phyloP scores from a whole-genome alignment of 441 rosid species.

The Metrosideros polymorpha region DNA sequence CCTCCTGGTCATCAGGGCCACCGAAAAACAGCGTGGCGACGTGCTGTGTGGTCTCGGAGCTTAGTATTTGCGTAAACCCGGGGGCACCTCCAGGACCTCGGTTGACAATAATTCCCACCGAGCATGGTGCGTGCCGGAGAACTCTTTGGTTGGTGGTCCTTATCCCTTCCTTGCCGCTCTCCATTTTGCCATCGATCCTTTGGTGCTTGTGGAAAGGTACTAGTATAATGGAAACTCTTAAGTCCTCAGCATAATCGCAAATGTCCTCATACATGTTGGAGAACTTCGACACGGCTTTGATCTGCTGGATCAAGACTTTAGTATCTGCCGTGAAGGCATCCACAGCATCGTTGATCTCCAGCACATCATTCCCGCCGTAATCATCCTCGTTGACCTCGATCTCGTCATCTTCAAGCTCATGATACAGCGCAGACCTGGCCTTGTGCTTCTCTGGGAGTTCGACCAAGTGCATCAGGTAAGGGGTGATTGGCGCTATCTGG shows the following conservation, averaged over 20 bases:
- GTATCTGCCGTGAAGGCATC: slow-evolving; percentile 46
- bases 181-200: slow-evolving; percentile 60
- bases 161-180: slow-evolving; percentile 49
- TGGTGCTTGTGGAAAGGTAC: slow-evolving; percentile 90
- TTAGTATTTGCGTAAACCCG: slow-evolving; percentile 27
- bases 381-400: slow-evolving; percentile 44
- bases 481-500: slow-evolving; percentile 22
- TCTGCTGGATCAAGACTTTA: slow-evolving; percentile 35
- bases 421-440: slow-evolving; percentile 39
- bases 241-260: slow-evolving; percentile 56
- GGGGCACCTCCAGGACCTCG: slow-evolving; percentile 66
- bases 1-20: slow-evolving; percentile 89
- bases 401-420: slow-evolving; percentile 54
- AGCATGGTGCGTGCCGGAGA: slow-evolving; percentile 66
- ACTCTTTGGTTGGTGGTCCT: slow-evolving; percentile 61
- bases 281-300: slow-evolving; percentile 48
- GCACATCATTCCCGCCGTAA: slow-evolving; percentile 63
- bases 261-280: slow-evolving; percentile 56
- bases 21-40: slow-evolving; percentile 68
- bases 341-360: slow-evolving; percentile 60
- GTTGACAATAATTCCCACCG: slow-evolving; percentile 63
- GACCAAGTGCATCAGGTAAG: slow-evolving; percentile 64
- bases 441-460: slow-evolving; percentile 56
- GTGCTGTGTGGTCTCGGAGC: slow-evolving; percentile 34
- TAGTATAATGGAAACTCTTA: slow-evolving; percentile 52